A percentile compares a stretch with the other conserved stretches of the same genome.
Conservation (phyloP, 2,329 filamentous ascomycete species). For the Plenodomus lindquistii region DNA sequence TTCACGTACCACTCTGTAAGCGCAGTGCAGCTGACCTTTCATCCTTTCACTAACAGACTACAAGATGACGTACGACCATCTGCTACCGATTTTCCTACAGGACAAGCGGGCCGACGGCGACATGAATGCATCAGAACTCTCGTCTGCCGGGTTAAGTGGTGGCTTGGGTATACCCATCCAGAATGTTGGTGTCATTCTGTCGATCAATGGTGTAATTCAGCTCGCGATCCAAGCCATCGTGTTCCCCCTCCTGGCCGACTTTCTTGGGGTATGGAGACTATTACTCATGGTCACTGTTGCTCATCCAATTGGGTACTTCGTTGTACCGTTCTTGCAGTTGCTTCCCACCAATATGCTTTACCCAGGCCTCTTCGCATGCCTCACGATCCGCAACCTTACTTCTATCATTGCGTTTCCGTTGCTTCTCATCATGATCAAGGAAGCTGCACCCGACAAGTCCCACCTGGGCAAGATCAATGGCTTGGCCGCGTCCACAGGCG, state of each 20-base stretch:
- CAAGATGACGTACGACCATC: constrained; percentile 85
- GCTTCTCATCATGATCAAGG: constrained; percentile 72
- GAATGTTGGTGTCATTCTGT: constrained; percentile 70
- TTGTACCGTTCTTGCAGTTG: constrained; percentile 69
- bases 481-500: constrained; percentile 71
- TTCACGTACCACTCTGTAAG: constrained; percentile 81
- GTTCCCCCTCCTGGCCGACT: constrained; percentile 67
- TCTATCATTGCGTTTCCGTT: constrained; percentile 71
- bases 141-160: constrained; percentile 52
- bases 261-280: constrained; percentile 68
- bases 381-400: constrained; percentile 68
- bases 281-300: constrained; percentile 67
- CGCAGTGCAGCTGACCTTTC: not conserved
- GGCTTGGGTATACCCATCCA: constrained; percentile 69
- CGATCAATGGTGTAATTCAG: constrained; percentile 71
- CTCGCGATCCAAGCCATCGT: constrained; percentile 73
- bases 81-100: constrained; percentile 91
- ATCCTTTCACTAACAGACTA: constrained; percentile 3
- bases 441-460: constrained; percentile 65
- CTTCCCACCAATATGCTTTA: constrained; percentile 60
- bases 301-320: constrained; percentile 69
- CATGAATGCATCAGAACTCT: constrained; percentile 33
- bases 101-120: constrained; percentile 60
- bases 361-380: constrained; percentile 66
- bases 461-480: constrained; percentile 73